Conservation (phyloP, 352 stramenopile genomes). For the Phytophthora sojae region DNA sequence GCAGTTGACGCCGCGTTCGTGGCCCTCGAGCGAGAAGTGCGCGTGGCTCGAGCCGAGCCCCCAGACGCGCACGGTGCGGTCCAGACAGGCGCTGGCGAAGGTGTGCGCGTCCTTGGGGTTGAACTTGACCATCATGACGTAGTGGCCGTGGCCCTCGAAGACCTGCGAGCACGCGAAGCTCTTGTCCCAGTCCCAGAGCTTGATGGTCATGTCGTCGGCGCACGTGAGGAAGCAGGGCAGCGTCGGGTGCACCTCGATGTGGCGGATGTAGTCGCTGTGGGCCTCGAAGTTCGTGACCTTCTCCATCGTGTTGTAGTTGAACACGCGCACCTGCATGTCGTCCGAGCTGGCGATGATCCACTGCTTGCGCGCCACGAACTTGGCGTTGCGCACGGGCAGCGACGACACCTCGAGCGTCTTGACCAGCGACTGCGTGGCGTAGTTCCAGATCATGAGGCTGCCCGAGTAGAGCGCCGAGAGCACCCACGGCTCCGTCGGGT, state of each 20-base stretch:
- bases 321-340: slow-evolving; percentile 98
- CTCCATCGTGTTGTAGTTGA: slow-evolving; percentile 99
- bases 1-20: slow-evolving; percentile 99
- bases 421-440: slow-evolving; percentile 92
- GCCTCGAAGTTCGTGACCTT: slow-evolving; percentile 96
- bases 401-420: slow-evolving; percentile 99
- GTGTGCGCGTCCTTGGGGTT: slow-evolving; percentile 99
- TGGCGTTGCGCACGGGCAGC: slow-evolving; percentile 94
- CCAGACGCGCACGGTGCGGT: slow-evolving; percentile 97
- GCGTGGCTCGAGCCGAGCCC: slow-evolving; percentile 92
- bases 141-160: slow-evolving; percentile 96
- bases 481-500: slow-evolving; percentile 98
- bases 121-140: slow-evolving; percentile 99
- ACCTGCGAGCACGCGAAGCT: slow-evolving; percentile 81
- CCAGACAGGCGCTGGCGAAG: slow-evolving; percentile 97
- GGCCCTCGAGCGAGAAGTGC: slow-evolving; percentile 93
- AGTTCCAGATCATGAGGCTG: slow-evolving; percentile 99
- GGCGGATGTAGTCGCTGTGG: slow-evolving; percentile 99
- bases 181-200: slow-evolving; percentile 98
- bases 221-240: slow-evolving; percentile 97
- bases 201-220: slow-evolving; percentile 99
- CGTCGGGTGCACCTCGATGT: slow-evolving; percentile 96
- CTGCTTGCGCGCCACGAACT: slow-evolving; percentile 97
- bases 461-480: slow-evolving; percentile 97
- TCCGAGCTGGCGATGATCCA: slow-evolving; percentile 97